phyloP scores from a whole-genome alignment of 225 moss, liverwort and hornwort genomes.

The Anthoceros angustus region DNA sequence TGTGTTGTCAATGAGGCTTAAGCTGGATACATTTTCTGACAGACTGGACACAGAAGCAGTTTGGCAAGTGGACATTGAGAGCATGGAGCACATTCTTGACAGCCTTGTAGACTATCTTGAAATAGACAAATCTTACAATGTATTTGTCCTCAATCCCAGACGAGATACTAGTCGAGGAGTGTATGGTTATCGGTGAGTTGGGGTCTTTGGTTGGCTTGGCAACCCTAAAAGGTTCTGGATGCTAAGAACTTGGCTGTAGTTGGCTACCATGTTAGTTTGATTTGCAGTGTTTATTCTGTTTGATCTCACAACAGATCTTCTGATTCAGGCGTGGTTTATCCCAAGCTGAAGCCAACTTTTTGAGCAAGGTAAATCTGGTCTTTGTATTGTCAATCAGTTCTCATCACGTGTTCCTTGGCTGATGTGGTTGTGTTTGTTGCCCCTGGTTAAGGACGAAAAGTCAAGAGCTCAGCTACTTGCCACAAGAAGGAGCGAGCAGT shows the following conservation, averaged over 20 bases:
- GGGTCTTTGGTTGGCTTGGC: background rate
- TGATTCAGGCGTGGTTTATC: conserved; percentile 64
- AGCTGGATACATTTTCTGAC: conserved; percentile 5
- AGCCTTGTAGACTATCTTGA: conserved; percentile 71
- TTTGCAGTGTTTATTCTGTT: background rate
- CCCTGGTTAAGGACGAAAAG: too few species aligned
- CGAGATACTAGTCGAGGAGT: conserved; percentile 46
- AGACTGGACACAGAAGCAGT: conserved; percentile 38
- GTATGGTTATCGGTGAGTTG: conserved; percentile 65
- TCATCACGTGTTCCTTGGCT: too few species aligned
- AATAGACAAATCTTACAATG: conserved; percentile 79
- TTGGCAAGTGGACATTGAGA: conserved; percentile 94
- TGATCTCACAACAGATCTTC: background rate
- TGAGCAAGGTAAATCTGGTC: conserved; percentile 7
- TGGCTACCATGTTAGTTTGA: background rate
- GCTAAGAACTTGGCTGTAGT: background rate
- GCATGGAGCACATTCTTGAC: conserved; percentile 62
- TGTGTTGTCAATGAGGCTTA: background rate
- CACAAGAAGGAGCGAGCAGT: too few species aligned
- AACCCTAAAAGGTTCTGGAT: background rate
- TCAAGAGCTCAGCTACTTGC: too few species aligned
- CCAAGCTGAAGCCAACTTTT: conserved; percentile 43
- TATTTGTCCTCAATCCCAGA: conserved; percentile 73
- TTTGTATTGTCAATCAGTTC: background rate
- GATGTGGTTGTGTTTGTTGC: too few species aligned